phyloP scores from a whole-genome alignment of 2,329 filamentous ascomycete genomes.

The Trichoderma gracile region DNA sequence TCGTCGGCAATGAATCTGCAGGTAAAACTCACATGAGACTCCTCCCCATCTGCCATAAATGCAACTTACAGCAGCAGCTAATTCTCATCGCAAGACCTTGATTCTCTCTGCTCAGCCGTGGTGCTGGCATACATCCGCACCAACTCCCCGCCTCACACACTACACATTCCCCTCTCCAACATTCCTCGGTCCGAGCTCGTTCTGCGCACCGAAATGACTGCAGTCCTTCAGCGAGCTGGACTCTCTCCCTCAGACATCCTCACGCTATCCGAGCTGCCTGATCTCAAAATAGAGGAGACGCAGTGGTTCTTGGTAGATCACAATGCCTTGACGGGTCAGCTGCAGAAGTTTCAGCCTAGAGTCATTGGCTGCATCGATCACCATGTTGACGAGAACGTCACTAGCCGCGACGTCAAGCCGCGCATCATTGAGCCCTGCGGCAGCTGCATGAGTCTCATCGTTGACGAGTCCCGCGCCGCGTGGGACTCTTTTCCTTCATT shows the following conservation, averaged over 20 bases:
- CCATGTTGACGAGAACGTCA: conserved; percentile 68
- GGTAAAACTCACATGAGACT: conserved; percentile 49
- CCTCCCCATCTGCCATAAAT: no score
- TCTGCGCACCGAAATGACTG: conserved; percentile 71
- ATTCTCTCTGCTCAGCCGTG: conserved; percentile 74
- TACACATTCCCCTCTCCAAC: conserved; percentile 74
- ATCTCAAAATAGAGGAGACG: conserved; percentile 56
- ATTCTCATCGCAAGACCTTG: conserved; percentile 60
- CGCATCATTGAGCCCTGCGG: conserved; percentile 66
- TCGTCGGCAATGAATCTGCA: conserved; percentile 68
- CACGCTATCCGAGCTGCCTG: conserved; percentile 55
- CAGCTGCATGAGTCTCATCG: conserved; percentile 71
- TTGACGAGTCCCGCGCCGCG: conserved; percentile 55
- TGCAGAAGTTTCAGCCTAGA: conserved; percentile 53
- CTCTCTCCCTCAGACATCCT: conserved; percentile 63
- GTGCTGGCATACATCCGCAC: conserved; percentile 73
- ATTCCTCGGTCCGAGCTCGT: conserved; percentile 66
- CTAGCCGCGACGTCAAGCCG: conserved; percentile 51
- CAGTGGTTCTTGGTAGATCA: conserved; percentile 78
- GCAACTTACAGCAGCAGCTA: neutral
- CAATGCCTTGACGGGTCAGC: conserved; percentile 66
- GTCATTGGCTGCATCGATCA: conserved; percentile 74
- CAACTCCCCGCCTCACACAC: conserved; percentile 52
- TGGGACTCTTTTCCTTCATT: conserved; percentile 57
- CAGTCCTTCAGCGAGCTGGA: conserved; percentile 62